These are phyloP conservation scores for Collybia nuda DNA, from an alignment of 768 basidiomycete genomes.

Conservation along the genomic window DNA sequence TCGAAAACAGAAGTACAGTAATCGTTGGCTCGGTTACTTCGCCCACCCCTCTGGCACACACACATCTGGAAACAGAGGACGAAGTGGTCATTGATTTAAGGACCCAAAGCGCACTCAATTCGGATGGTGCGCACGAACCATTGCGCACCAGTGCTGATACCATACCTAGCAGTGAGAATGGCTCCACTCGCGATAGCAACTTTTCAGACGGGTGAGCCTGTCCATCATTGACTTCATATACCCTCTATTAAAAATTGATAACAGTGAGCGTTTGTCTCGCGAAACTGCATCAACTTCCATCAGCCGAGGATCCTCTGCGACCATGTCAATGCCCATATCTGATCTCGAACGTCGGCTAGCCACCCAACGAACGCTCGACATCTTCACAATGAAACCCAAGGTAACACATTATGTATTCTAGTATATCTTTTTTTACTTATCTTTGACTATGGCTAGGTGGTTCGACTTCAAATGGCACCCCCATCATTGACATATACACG, in stretches of 20 bases:
- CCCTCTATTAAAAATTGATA: conserved; percentile 6
- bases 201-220: conserved; percentile 55
- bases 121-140: conserved; percentile 15
- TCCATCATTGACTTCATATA: not conserved
- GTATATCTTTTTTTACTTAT: conserved; percentile 1
- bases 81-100: conserved; percentile 60
- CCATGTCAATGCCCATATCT: conserved; percentile 55
- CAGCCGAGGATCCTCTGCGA: conserved; percentile 50
- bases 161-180: conserved; percentile 42
- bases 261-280: conserved; percentile 59
- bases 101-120: conserved; percentile 30
- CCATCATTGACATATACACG: conserved; percentile 77
- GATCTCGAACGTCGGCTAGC: conserved; percentile 83
- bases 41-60: conserved; percentile 14
- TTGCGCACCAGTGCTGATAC: conserved; percentile 25
- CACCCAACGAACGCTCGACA: conserved; percentile 80
- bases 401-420: conserved; percentile 36
- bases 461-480: conserved; percentile 88
- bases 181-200: conserved; percentile 52
- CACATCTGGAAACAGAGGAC: conserved; percentile 42
- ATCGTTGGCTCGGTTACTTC: conserved; percentile 40
- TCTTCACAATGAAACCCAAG: conserved; percentile 95
- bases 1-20: conserved; percentile 59
- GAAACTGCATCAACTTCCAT: conserved; percentile 58
- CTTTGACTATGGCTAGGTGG: conserved; percentile 51